Evolutionary conservation across 192 early-diverging fungal genomes (phyloP).

Genomic region (Gaertneriomyces sp.): DNA sequence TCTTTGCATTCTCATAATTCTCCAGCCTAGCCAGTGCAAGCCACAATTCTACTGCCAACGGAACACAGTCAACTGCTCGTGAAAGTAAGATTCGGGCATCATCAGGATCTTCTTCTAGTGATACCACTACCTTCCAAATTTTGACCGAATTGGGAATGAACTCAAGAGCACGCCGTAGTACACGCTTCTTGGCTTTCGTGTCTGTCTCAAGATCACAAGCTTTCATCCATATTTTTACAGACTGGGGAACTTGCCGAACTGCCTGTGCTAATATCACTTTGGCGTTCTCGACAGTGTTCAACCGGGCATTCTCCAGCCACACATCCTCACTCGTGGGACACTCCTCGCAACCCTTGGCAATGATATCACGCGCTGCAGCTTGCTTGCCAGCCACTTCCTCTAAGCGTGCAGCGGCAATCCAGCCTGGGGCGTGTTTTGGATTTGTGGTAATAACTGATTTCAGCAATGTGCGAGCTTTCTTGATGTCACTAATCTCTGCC

Average conservation of each 20-base stretch:
- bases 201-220: constrained; percentile 85
- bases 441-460: constrained; percentile 89
- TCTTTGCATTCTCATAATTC: constrained; percentile 79
- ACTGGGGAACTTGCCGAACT: constrained; percentile 81
- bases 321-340: constrained; percentile 94
- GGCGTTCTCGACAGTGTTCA: constrained; percentile 80
- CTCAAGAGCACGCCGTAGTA: constrained; percentile 88
- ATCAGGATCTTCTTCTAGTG: constrained; percentile 85
- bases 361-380: constrained; percentile 76
- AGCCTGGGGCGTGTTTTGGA: constrained; percentile 94
- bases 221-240: constrained; percentile 88
- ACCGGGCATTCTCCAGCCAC: constrained; percentile 92
- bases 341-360: constrained; percentile 88
- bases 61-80: constrained; percentile 91
- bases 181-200: constrained; percentile 67
- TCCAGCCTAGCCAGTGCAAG: constrained; percentile 91
- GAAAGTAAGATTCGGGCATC: constrained; percentile 88
- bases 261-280: constrained; percentile 90
- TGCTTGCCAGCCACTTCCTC: constrained; percentile 90
- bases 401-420: constrained; percentile 95
- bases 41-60: constrained; percentile 89
- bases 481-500: constrained; percentile 82
- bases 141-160: constrained; percentile 86
- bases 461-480: constrained; percentile 83
- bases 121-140: constrained; percentile 90